Evolutionary conservation across 495 filamentous ascomycete genomes (phyloP).

Genomic region (Trichoderma asperelloides): DNA sequence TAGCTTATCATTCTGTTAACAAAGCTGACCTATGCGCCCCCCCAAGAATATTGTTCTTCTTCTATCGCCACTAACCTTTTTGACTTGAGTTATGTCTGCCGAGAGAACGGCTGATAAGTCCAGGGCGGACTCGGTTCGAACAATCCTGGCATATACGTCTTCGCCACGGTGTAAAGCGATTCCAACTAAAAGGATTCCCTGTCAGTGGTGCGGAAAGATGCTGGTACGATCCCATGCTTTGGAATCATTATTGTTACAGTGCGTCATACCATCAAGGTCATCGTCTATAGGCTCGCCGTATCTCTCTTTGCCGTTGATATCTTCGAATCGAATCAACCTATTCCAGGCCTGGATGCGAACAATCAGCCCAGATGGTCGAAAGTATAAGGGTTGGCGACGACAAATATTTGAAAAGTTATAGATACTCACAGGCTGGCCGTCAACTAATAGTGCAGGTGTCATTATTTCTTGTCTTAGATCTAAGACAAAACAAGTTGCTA

Average conservation of each 20-base stretch:
- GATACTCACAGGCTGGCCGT: background rate
- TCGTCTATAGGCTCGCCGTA: background rate
- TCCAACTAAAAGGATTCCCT: background rate
- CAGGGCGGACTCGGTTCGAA: background rate
- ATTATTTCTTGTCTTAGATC: background rate
- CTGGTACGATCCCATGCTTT: background rate
- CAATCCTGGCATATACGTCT: conserved; percentile 1
- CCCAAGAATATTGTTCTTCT: background rate
- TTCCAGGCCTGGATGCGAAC: background rate
- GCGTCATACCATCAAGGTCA: background rate
- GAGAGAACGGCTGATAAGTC: background rate
- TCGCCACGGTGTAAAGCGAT: conserved; percentile 1
- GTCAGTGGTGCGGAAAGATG: background rate
- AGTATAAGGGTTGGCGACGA: background rate
- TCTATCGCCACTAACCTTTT: background rate
- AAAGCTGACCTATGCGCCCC: background rate
- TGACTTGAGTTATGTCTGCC: background rate
- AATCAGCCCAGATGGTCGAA: background rate
- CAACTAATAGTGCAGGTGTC: background rate
- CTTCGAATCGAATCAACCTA: conserved; percentile 1
- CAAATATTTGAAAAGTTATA: background rate
- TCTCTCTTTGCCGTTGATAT: background rate
- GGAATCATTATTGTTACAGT: background rate
- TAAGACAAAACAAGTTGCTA: background rate
- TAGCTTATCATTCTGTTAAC: background rate